A percentile compares a stretch with the other conserved stretches of the same genome.
Evolutionary conservation across 495 filamentous ascomycete species (phyloP).

Genomic region (Penicillium bialowiezense): DNA sequence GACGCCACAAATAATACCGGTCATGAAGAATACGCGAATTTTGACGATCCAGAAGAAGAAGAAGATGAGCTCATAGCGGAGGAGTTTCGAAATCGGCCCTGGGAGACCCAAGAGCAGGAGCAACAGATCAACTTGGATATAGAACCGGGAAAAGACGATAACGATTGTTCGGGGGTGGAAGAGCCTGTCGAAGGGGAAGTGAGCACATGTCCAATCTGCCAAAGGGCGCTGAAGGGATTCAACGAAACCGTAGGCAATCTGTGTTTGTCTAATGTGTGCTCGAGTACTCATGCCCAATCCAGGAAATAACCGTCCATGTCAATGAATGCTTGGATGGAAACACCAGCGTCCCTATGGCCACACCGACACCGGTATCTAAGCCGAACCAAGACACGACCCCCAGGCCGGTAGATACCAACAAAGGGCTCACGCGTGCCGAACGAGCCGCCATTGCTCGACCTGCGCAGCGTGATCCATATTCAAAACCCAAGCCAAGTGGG

Average conservation of each 20-base stretch:
- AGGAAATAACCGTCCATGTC: slow-evolving; percentile 67
- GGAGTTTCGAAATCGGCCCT: slow-evolving; percentile 40
- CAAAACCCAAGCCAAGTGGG: slow-evolving; percentile 36
- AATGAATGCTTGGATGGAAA: slow-evolving; percentile 91
- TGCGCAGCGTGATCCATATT: slow-evolving; percentile 72
- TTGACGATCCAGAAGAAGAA: slow-evolving; percentile 68
- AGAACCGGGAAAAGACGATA: slow-evolving; percentile 13
- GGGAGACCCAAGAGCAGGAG: slow-evolving; percentile 26
- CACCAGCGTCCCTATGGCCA: slow-evolving; percentile 33
- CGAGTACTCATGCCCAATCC: slow-evolving; percentile 21
- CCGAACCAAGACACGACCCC: slow-evolving; percentile 6
- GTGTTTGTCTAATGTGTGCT: background rate
- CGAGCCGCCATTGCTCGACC: slow-evolving; percentile 69
- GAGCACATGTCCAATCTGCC: slow-evolving; percentile 74
- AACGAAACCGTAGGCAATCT: slow-evolving; percentile 48
- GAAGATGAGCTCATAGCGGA: slow-evolving; percentile 39
- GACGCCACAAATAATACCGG: slow-evolving; percentile 55
- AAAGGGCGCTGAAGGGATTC: slow-evolving; percentile 55
- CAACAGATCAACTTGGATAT: slow-evolving; percentile 17
- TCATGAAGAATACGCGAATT: slow-evolving; percentile 61
- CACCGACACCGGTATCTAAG: slow-evolving; percentile 33
- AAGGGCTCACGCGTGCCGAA: slow-evolving; percentile 54
- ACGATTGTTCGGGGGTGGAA: slow-evolving; percentile 29
- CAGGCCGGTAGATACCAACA: slow-evolving; percentile 1
- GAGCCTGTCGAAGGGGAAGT: slow-evolving; percentile 38